phyloP scores from a whole-genome alignment of 2,329 filamentous ascomycete species.

The Trichoderma polysporum region DNA sequence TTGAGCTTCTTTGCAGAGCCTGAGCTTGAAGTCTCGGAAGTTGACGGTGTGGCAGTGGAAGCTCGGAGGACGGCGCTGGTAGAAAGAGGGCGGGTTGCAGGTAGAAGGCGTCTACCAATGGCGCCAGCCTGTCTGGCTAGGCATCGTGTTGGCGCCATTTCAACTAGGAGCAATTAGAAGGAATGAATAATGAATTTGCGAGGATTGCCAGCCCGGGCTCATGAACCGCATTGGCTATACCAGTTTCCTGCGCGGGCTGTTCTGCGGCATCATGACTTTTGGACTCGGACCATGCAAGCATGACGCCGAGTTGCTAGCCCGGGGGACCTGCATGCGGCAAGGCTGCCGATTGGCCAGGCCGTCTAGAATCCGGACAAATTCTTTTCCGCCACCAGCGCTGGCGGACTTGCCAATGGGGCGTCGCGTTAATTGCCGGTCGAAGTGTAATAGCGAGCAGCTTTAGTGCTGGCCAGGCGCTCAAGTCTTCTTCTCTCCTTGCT shows the following conservation, averaged over 20 bases:
- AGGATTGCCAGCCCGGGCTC: neutral
- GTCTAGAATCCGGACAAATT: neutral
- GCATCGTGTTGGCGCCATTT: slow-evolving; percentile 26
- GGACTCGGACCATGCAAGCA: slow-evolving; percentile 17
- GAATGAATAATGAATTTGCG: neutral
- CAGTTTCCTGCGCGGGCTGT: too few relatives aligned
- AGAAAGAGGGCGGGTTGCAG: slow-evolving; percentile 21
- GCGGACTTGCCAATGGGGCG: neutral
- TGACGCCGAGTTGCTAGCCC: slow-evolving; percentile 1
- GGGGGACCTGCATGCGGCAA: slow-evolving; percentile 8
- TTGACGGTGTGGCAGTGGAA: slow-evolving; percentile 18
- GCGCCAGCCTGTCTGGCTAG: slow-evolving; percentile 21
- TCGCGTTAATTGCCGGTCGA: slow-evolving; percentile 16
- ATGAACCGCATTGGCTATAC: neutral
- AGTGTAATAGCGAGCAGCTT: slow-evolving; percentile 12
- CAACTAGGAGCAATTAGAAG: neutral
- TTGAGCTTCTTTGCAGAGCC: slow-evolving; percentile 44
- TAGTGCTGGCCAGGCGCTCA: slow-evolving; percentile 10
- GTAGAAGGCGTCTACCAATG: slow-evolving; percentile 11
- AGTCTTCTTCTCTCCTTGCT: neutral
- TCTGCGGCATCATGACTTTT: neutral
- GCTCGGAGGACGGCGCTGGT: slow-evolving; percentile 25
- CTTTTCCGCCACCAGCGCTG: slow-evolving; percentile 9
- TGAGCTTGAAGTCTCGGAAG: slow-evolving; percentile 12
- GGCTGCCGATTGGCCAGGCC: slow-evolving; percentile 11